phyloP scores from a whole-genome alignment of 192 early-diverging fungal species.

The Entophlyctis luteolus region DNA sequence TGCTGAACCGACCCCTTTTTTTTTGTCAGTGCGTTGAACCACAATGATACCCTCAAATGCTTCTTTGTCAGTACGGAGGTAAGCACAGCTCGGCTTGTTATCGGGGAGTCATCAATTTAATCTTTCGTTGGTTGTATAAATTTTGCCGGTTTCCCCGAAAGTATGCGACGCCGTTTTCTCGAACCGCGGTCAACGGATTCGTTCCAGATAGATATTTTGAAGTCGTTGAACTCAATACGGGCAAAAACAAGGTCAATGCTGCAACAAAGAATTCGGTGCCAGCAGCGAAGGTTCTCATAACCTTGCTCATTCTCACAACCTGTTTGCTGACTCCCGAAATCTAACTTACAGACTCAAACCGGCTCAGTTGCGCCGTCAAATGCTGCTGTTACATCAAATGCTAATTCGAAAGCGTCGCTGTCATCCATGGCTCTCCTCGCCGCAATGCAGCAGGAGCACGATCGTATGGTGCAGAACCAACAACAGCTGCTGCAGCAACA shows the following conservation, averaged over 20 bases:
- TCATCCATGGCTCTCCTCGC: background rate
- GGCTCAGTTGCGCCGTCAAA: background rate
- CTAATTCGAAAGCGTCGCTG: background rate
- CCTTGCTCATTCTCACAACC: too few relatives aligned
- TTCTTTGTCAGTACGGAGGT: slow-evolving; percentile 50
- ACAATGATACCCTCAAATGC: slow-evolving; percentile 34
- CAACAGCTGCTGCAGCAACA: background rate
- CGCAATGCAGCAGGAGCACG: background rate
- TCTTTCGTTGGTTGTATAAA: background rate
- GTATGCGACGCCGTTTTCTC: slow-evolving; percentile 48
- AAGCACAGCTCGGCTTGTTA: background rate
- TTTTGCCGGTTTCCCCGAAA: background rate
- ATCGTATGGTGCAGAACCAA: background rate
- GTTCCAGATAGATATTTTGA: slow-evolving; percentile 48
- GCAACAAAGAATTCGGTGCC: background rate
- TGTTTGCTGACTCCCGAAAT: background rate
- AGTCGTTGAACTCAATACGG: slow-evolving; percentile 35
- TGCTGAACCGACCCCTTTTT: background rate
- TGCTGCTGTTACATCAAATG: background rate
- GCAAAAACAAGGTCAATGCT: slow-evolving; percentile 6
- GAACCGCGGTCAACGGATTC: slow-evolving; percentile 45
- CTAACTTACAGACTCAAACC: background rate
- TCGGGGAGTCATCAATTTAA: background rate
- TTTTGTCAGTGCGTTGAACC: slow-evolving; percentile 33
- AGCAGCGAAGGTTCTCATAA: background rate